A percentile compares a stretch with the other conserved stretches of the same genome.
These are phyloP conservation scores for Crithidia acanthocephali DNA, from an alignment of 208 protist species.

Conservation along the genomic window DNA sequence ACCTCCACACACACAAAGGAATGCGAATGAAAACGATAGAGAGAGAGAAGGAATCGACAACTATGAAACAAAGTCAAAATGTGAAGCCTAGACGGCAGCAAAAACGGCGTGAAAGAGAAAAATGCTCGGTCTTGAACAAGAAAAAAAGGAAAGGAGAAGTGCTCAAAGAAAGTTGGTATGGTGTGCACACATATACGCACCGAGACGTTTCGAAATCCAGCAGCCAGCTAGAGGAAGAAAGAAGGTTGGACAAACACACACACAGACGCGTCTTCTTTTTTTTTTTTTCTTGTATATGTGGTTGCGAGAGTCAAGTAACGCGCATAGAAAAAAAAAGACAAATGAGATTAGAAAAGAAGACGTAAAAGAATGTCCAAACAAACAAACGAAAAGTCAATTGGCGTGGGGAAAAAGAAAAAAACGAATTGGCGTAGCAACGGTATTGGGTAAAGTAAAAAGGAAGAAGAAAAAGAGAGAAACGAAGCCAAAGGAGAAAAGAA, in stretches of 20 bases:
- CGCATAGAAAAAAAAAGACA: constrained; percentile 14
- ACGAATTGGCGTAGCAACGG: background rate
- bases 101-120: no score
- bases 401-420: background rate
- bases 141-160: background rate
- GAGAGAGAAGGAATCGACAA: no score
- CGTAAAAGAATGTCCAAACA: background rate
- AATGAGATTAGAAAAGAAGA: constrained; percentile 1
- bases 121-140: background rate
- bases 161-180: background rate
- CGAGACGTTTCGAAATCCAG: background rate
- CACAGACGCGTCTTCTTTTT: background rate
- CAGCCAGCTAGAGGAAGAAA: background rate
- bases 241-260: no score
- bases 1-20: no score
- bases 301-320: background rate
- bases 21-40: no score
- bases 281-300: background rate
- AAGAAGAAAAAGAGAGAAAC: background rate
- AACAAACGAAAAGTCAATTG: background rate
- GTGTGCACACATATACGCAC: background rate
- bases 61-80: no score
- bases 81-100: no score
- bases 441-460: background rate
- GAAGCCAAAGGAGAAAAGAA: background rate